phyloP scores from a whole-genome alignment of 140 eudicot species.

The Stevia rebaudiana region DNA sequence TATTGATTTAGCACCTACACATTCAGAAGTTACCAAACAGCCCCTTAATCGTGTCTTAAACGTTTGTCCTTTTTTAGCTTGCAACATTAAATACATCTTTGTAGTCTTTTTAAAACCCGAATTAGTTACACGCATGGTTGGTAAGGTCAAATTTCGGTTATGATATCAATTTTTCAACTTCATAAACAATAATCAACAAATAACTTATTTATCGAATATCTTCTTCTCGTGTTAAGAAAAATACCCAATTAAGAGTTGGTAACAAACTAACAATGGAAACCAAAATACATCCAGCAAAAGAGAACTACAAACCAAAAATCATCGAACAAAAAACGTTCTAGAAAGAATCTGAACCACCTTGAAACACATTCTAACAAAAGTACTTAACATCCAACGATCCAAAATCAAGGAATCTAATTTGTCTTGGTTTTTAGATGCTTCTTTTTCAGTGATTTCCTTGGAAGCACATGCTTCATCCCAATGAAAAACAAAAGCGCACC shows the following conservation, averaged over 20 bases:
- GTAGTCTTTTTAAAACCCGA: too few species aligned
- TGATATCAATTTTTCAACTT: too few species aligned
- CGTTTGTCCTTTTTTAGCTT: too few species aligned
- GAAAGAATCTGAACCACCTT: slow-evolving; percentile 26
- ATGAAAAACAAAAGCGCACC: slow-evolving; percentile 74
- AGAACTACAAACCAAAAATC: slow-evolving; percentile 26
- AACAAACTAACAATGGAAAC: slow-evolving; percentile 19
- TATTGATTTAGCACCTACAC: too few species aligned
- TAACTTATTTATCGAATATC: slow-evolving; percentile 15
- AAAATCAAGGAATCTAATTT: slow-evolving; percentile 29
- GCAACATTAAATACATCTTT: too few species aligned
- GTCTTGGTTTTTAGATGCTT: slow-evolving; percentile 53
- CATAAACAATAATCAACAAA: neutral
- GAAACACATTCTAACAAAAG: too few species aligned
- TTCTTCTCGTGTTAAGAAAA: slow-evolving; percentile 26
- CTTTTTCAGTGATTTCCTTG: slow-evolving; percentile 52
- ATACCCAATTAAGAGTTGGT: slow-evolving; percentile 19
- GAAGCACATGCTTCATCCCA: slow-evolving; percentile 72
- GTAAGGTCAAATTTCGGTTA: too few species aligned
- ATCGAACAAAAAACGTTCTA: slow-evolving; percentile 27
- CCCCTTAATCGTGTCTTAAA: too few species aligned
- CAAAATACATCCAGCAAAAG: slow-evolving; percentile 3
- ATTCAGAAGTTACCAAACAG: too few species aligned
- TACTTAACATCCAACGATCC: neutral
- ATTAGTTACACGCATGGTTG: too few species aligned